Conservation (phyloP, 257 asterid genomes). For the Capsicum chinense region DNA sequence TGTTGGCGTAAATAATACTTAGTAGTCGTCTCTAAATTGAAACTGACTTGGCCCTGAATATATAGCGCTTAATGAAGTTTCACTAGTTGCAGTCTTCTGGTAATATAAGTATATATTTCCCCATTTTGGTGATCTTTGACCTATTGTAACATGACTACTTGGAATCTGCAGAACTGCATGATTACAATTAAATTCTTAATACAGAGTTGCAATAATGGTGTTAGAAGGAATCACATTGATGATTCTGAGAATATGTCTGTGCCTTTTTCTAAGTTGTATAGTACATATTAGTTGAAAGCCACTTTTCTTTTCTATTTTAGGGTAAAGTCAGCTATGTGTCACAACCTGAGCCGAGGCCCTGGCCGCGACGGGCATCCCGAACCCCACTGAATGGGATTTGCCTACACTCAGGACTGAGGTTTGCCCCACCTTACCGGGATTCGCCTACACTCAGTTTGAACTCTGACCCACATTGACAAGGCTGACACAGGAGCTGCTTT, state of each 20-base stretch:
- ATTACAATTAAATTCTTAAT: neutral
- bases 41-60: neutral
- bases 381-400: too few relatives aligned
- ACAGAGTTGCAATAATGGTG: neutral
- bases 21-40: neutral
- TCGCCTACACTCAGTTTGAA: too few relatives aligned
- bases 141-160: neutral
- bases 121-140: neutral
- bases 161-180: neutral
- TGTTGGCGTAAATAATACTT: neutral
- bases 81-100: neutral
- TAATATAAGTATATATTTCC: neutral
- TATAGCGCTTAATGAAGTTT: neutral
- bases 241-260: neutral
- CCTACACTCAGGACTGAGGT: too few relatives aligned
- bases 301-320: neutral
- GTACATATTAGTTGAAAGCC: slow-evolving; percentile 12
- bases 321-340: neutral
- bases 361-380: too few relatives aligned
- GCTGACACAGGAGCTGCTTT: too few relatives aligned
- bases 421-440: too few relatives aligned
- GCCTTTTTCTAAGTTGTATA: neutral
- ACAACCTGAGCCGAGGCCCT: too few relatives aligned
- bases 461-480: too few relatives aligned
- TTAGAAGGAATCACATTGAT: slow-evolving; percentile 9